Evolutionary conservation across 768 basidiomycete genomes (phyloP).

Genomic region (Mycena latifolia): DNA sequence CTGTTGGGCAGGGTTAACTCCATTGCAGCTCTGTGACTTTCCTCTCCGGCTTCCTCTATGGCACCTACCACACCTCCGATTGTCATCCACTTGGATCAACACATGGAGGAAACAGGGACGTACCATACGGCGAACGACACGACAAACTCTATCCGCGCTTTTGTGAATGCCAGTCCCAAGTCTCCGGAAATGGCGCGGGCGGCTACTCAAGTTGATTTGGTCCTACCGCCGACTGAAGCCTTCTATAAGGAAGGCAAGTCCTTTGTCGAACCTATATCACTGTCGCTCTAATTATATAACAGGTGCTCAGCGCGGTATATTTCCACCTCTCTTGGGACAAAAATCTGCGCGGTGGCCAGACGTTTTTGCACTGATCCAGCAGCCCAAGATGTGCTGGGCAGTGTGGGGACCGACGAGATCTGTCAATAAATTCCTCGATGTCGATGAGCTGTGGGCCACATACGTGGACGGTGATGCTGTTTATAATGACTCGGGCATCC

Average conservation of each 20-base stretch:
- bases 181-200: background rate
- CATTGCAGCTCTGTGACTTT: too few species aligned
- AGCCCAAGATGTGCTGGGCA: slow-evolving; percentile 40
- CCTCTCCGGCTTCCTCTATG: too few species aligned
- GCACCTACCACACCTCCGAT: background rate
- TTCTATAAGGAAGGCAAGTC: background rate
- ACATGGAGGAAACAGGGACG: too few species aligned
- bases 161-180: background rate
- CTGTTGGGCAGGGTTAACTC: too few species aligned
- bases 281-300: background rate
- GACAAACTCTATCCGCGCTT: too few species aligned
- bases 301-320: slow-evolving; percentile 28
- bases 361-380: slow-evolving; percentile 40
- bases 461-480: slow-evolving; percentile 40
- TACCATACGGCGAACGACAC: too few species aligned
- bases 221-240: background rate
- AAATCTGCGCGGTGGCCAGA: slow-evolving; percentile 38
- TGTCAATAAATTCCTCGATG: background rate
- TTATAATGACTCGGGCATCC: too few species aligned
- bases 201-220: background rate
- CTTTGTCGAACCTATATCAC: background rate
- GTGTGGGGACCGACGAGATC: slow-evolving; percentile 40
- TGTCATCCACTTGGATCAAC: too few species aligned
- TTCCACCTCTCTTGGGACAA: slow-evolving; percentile 40
- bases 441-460: slow-evolving; percentile 36